Base-by-base conservation (phyloP, 2,329 filamentous ascomycete genomes). In the Ceratocystiopsis minuta region DNA sequence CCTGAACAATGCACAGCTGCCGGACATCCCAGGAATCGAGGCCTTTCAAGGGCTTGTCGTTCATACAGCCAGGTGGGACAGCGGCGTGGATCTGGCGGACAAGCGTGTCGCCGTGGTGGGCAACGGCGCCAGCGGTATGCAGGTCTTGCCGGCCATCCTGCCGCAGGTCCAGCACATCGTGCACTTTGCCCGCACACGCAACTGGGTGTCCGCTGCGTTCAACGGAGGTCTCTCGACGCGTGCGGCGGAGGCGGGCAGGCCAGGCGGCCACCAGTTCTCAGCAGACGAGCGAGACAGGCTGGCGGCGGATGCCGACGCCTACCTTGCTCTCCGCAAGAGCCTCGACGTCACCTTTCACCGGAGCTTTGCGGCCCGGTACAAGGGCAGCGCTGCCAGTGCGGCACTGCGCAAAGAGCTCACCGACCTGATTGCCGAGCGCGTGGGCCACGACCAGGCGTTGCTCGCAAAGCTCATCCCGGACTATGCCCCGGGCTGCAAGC, bases 401-500 rank as follows among this genome's bases (percentile, higher is more conserved):
- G 36, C 33, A 7, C 36, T 43, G 7, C 41, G 41, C 16, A 18
- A 32, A 17, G 28, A 35, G 13, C 16, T 34, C 15, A 43, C 39
- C 7, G 41, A 13, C 5, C 14, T 16, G 5, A 49, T 49, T 42
- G 20, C 16, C 13, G 16, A 18, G 16, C 42, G 47, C 2, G 36
- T 49, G 3, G 42, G 38, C 14, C 38, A 39, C 33, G 37, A 36
- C 18, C 33, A 41, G 11, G 42, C 41, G 11, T 41, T 45, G 40
- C 34, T 48, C 16, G 37, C 36, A 4, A 24, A 20, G 12, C 34
- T 48, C 7, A 40, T 51, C 3, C 55, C 55, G 0, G 52, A 51
- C 37, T 48, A 39, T 33, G 38, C 46, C 3, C 46, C 46, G n/a
- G 40, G 40, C 18, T 50, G 49, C 45, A 50, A 46, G 49, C 56